Evolutionary conservation across 495 filamentous ascomycete species (phyloP), one percentile per base, ranked within the genome.

Genomic region (Daldinia vernicosa): DNA sequence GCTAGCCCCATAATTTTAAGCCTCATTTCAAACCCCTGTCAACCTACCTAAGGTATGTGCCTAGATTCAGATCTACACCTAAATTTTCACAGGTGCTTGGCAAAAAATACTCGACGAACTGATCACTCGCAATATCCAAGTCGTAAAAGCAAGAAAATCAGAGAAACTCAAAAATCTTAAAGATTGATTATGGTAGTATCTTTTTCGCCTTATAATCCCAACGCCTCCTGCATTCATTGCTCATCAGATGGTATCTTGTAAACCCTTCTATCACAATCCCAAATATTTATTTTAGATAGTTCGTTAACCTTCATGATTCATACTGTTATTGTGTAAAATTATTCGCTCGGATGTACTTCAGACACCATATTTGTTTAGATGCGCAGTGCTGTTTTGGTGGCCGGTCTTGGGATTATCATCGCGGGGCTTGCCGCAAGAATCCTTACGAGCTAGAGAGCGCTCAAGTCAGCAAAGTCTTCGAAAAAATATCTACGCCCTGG

Each of bases 161-260:
- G 19, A 11, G 43, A 22, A 22, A 22, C 2, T 47, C 22, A 5
- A 47, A 47, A 24, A 26, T 54, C 50, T 17, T 57, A 19, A 56
- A 45, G 24, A 12, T 24, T 22, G 2, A 22, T 19, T 24, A 47
- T 47, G 8, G 19, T 47, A 24, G 8, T 57, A 50, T 19, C 19
- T 28, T 52, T 52, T 12, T 17, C 19, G 8, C 19, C 9, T 24
- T 22, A 24, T 47, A 0, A 2, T 17, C 19, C 19, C 24, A 47
- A 24, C 43, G 43, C 43, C 19, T 47, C 19, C 11, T 47, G 9
- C 19, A n/a, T 19, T 24, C 17, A 47, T 47, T 47, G 8, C 17
- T 47, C 33, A 17, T 63, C 15, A 26, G 32, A 54, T 69, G 45
- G 60, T 69, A 69, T 69, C 60, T 52, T 35, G 39, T 53, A 58